Evolutionary conservation across 345 rosid genomes (phyloP).

Genomic region (Populus alba): DNA sequence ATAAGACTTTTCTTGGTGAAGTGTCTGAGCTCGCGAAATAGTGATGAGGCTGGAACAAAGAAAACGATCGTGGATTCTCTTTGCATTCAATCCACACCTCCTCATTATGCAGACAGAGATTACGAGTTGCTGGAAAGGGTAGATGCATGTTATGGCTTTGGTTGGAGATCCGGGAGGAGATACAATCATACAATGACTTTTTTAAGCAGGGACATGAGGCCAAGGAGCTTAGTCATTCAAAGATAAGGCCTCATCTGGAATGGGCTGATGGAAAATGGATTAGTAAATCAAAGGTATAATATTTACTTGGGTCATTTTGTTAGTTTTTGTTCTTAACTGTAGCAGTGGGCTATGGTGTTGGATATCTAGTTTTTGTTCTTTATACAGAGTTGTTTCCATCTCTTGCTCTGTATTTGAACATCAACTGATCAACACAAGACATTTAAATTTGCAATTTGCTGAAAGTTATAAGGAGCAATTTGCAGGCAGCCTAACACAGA

Average conservation of each 20-base stretch:
- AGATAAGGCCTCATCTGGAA: constrained; percentile 46
- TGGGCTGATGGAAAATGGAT: constrained; percentile 58
- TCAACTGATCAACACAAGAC: no score
- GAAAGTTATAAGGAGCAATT: no score
- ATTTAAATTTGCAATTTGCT: no score
- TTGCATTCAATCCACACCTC: no score
- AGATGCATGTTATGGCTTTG: constrained; percentile 24
- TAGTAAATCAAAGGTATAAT: constrained; percentile 41
- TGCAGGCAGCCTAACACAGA: no score
- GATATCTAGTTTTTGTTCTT: not conserved
- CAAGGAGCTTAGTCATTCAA: constrained; percentile 30
- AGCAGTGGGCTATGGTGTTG: not conserved
- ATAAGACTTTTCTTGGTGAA: constrained; percentile 41
- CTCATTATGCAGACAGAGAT: no score
- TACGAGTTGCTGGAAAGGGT: no score
- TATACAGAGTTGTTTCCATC: no score
- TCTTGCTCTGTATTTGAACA: no score
- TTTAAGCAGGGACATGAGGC: constrained; percentile 41
- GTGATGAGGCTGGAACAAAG: constrained; percentile 22
- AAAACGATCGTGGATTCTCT: constrained; percentile 16
- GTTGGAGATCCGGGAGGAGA: constrained; percentile 55
- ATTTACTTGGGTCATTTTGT: not conserved
- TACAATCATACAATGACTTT: constrained; percentile 41
- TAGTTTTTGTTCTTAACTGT: not conserved
- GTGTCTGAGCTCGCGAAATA: constrained; percentile 24